A percentile compares a stretch with the other conserved stretches of the same genome.
Conservation (phyloP, 257 asterid species). For the Handroanthus guayacan region DNA sequence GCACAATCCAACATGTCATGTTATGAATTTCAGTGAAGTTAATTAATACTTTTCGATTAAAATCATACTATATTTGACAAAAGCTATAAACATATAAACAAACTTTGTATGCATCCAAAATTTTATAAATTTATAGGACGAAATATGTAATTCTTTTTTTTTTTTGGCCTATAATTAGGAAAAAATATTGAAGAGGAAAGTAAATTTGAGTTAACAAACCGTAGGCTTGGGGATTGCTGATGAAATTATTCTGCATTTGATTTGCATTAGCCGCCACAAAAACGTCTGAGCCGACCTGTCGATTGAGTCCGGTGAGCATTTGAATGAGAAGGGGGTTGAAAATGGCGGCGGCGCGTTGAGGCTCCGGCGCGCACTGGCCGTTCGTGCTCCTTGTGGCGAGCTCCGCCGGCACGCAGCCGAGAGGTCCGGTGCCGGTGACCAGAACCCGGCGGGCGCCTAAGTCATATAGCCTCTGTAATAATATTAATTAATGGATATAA, state of each 20-base stretch:
- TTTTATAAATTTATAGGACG: too few species aligned
- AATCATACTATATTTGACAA: too few species aligned
- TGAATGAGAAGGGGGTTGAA: constrained; percentile 66
- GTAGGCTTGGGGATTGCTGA: constrained; percentile 55
- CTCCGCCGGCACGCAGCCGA: constrained; percentile 76
- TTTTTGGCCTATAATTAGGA: too few species aligned
- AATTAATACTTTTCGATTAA: too few species aligned
- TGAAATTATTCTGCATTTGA: constrained; percentile 62
- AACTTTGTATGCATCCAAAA: too few species aligned
- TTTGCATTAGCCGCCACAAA: constrained; percentile 63
- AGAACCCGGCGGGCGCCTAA: constrained; percentile 68
- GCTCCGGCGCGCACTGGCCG: constrained; percentile 68
- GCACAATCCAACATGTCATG: too few species aligned
- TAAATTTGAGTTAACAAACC: constrained; percentile 38
- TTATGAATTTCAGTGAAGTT: too few species aligned
- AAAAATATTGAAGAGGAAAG: neutral
- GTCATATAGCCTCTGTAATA: constrained; percentile 54
- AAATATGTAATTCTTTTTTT: too few species aligned
- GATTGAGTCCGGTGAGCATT: constrained; percentile 56
- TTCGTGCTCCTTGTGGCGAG: constrained; percentile 57
- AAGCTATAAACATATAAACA: too few species aligned
- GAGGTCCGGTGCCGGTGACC: constrained; percentile 77
- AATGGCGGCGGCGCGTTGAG: constrained; percentile 53
- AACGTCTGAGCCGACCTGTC: constrained; percentile 55
- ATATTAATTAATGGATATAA: too few species aligned